Evolutionary conservation across 2,329 filamentous ascomycete genomes (phyloP), one percentile per base, ranked within the genome.

Genomic region (Diaporthe humulicola): DNA sequence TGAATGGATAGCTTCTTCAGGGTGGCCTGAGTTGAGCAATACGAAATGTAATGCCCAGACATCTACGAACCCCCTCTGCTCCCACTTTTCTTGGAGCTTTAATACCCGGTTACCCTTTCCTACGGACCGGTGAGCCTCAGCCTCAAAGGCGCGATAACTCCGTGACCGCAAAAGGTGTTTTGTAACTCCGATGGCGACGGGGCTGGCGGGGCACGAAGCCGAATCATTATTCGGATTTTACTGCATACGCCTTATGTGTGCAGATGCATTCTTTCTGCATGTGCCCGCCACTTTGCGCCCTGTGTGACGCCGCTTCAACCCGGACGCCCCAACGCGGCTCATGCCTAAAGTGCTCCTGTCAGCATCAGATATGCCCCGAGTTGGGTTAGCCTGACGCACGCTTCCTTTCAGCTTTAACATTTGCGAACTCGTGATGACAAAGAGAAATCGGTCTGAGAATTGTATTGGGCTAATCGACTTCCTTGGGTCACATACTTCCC

Each of bases 91-190:
- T 57, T 56, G 50, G 25, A 15, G 22, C 33, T 52, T 70, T 54
- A 38, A 70, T 52, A 50, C 48, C 22, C n/a, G 15, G 19, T 19
- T n/a, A 2, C 54, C 17, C 50, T 40, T 70, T 38, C 22, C n/a
- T 40, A 50, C 25, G 36, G 25, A 28, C 66, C 48, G 36, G 48
- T 40, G 19, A 33, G 45, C 14, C 48, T 28, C 48, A 56, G 50
- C 33, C 66, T 54, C 36, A 19, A 40, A 70, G 50, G 50, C 66
- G 48, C 30, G 66, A 70, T 70, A 70, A 70, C 66, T 70, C 66
- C 66, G 50, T 54, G 1, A 38, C 66, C 25, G 38, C 58, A 61
- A 61, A 8, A 45, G 38, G 38, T 22, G 30, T n/a, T 30, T 30
- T 61, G 58, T 61, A 61, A 40, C 25, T 45, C 58, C 58, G 58